These are phyloP conservation scores for Funneliformis geosporum DNA, from an alignment of 192 early-diverging fungal genomes.

Conservation along the genomic window DNA sequence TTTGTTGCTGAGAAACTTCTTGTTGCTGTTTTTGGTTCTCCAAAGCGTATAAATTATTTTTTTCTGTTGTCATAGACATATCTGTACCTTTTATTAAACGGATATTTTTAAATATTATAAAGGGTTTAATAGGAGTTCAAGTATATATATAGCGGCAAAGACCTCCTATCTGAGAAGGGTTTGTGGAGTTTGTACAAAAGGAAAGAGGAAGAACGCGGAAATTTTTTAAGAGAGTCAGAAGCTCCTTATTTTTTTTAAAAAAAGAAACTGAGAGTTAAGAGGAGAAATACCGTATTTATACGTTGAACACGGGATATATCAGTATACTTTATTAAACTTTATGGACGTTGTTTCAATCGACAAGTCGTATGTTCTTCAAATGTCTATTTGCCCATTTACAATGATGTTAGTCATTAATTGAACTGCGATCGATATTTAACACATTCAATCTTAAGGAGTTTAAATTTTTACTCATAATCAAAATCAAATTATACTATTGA, in stretches of 20 bases:
- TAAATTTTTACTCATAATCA: too few species aligned
- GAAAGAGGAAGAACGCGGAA: too few species aligned
- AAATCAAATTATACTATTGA: too few species aligned
- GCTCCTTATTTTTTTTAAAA: too few species aligned
- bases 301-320: background rate
- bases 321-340: too few species aligned
- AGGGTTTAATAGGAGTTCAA: background rate
- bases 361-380: too few species aligned
- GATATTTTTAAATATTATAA: background rate
- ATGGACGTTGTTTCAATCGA: too few species aligned
- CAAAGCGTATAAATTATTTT: background rate
- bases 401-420: too few species aligned
- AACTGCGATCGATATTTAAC: too few species aligned
- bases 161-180: background rate
- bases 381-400: too few species aligned
- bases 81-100: background rate
- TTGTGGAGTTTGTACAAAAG: background rate
- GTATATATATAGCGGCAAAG: background rate
- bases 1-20: background rate
- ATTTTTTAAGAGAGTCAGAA: too few species aligned
- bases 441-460: too few species aligned
- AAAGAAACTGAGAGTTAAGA: background rate
- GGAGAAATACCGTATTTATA: background rate
- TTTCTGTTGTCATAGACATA: background rate
- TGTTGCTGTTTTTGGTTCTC: background rate